These are phyloP conservation scores for Castanospermum australe DNA, from an alignment of 306 rosid species.

Conservation along the genomic window DNA sequence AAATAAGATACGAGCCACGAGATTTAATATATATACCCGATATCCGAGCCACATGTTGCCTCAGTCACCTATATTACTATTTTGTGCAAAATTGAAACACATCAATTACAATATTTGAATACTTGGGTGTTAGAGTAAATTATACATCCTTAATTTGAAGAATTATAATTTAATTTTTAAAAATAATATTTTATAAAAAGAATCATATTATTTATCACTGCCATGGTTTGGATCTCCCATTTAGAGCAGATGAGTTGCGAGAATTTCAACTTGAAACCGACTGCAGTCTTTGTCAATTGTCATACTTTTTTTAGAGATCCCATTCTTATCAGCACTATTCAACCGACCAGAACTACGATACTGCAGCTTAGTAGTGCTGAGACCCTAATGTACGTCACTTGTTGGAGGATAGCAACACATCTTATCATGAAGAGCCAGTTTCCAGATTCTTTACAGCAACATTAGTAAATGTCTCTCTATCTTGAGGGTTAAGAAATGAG, in stretches of 20 bases:
- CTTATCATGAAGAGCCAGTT: constrained; percentile 17
- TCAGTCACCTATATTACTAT: not conserved
- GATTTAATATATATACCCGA: not conserved
- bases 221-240: not conserved
- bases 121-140: too few relatives aligned
- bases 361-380: not conserved
- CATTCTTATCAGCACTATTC: not conserved
- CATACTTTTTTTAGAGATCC: not conserved
- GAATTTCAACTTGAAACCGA: not conserved
- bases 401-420: not conserved
- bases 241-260: not conserved
- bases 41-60: not conserved
- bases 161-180: too few relatives aligned
- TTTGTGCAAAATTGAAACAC: not conserved
- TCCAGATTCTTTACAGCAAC: constrained; percentile 18
- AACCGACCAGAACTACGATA: not conserved
- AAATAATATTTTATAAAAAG: too few relatives aligned
- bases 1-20: not conserved
- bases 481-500: not conserved
- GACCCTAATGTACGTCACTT: not conserved
- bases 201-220: too few relatives aligned
- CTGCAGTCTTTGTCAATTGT: not conserved
- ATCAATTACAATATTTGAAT: too few relatives aligned
- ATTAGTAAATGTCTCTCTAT: not conserved
- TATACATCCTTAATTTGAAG: too few relatives aligned